Conservation (phyloP, 768 basidiomycete genomes). For the Aureoboletus auriporus region DNA sequence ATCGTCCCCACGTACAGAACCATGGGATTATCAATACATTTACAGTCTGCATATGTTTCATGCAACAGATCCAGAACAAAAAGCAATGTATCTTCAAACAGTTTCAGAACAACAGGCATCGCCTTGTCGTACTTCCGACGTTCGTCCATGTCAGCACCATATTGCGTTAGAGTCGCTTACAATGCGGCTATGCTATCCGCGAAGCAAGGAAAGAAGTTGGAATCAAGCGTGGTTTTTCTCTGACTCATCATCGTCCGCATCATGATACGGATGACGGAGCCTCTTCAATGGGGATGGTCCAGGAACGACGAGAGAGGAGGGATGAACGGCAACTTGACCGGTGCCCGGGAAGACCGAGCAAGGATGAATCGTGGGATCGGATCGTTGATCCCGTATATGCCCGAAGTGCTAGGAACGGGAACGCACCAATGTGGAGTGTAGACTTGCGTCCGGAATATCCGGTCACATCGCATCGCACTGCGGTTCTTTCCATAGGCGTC, state of each 20-base stretch:
- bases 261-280: constrained; percentile 7
- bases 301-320: not conserved
- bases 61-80: too few relatives aligned
- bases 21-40: too few relatives aligned
- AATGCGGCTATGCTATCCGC: constrained; percentile 10
- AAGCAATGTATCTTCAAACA: too few relatives aligned
- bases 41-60: too few relatives aligned
- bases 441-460: not conserved
- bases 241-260: not conserved
- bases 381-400: not conserved
- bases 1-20: too few relatives aligned
- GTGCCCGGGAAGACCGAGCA: constrained; percentile 7
- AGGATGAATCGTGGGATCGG: not conserved
- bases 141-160: too few relatives aligned
- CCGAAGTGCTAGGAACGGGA: constrained; percentile 3
- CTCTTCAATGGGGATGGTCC: not conserved
- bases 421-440: not conserved
- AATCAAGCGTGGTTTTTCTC: not conserved
- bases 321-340: constrained; percentile 4
- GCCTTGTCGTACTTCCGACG: not conserved
- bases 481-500: constrained; percentile 3
- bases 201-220: constrained; percentile 16
- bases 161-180: too few relatives aligned
- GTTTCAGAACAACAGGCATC: constrained; percentile 1
- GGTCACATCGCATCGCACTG: not conserved